phyloP scores from a whole-genome alignment of 139 green algal species.

The Coelastrella sp. region DNA sequence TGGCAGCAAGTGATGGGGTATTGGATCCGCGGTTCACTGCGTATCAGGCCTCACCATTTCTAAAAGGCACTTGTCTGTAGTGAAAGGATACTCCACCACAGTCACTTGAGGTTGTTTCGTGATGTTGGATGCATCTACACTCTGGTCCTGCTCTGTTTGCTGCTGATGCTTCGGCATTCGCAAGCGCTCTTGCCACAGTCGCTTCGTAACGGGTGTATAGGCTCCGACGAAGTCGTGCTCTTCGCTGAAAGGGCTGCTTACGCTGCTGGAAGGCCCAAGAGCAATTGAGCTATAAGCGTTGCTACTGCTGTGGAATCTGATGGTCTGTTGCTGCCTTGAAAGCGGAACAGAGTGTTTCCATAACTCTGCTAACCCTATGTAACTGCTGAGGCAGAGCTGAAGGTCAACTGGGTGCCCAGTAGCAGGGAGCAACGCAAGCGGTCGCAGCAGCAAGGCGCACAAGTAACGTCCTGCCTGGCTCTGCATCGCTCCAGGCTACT shows the following conservation, averaged over 20 bases:
- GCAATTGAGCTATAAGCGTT: not conserved
- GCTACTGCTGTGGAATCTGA: not conserved
- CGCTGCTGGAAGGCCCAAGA: not conserved
- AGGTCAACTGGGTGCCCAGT: too few species aligned
- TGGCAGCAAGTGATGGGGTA: too few species aligned
- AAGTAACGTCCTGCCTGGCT: too few species aligned
- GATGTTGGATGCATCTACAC: not conserved
- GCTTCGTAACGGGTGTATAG: slow-evolving; percentile 76
- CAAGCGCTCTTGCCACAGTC: slow-evolving; percentile 67
- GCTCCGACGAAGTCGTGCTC: slow-evolving; percentile 55
- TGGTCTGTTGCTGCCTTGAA: too few species aligned
- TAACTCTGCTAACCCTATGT: too few species aligned
- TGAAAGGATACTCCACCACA: slow-evolving; percentile 73
- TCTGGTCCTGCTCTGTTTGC: slow-evolving; percentile 2
- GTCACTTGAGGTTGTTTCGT: slow-evolving; percentile 45
- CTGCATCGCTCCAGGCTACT: too few species aligned
- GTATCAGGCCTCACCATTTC: slow-evolving; percentile 75
- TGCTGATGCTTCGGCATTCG: slow-evolving; percentile 12
- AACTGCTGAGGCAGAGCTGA: too few species aligned
- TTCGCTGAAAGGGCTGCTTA: slow-evolving; percentile 20
- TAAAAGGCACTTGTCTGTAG: slow-evolving; percentile 59
- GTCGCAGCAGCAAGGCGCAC: too few species aligned
- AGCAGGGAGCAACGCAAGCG: too few species aligned
- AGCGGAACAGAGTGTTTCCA: too few species aligned
- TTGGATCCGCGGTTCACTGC: too few species aligned